A percentile compares a stretch with the other conserved stretches of the same genome.
phyloP scores from a whole-genome alignment of 768 basidiomycete genomes.

The Pleurotus platypus region DNA sequence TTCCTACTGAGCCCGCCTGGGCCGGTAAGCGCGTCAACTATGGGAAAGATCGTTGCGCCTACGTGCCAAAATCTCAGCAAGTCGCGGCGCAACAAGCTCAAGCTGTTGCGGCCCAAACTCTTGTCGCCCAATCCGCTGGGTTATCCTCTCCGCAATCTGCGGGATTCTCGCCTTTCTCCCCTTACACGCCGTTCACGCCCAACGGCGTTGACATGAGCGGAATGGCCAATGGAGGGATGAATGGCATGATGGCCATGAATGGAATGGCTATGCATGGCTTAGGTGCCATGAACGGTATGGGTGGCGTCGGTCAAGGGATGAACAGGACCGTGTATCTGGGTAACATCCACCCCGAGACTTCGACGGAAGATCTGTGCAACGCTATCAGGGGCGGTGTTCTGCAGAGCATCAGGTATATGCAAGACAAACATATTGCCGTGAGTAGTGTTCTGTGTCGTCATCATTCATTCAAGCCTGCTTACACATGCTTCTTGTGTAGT shows the following conservation, averaged over 20 bases:
- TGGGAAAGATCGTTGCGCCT: slow-evolving; percentile 97
- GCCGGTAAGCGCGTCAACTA: slow-evolving; percentile 96
- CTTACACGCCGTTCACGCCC: slow-evolving; percentile 52
- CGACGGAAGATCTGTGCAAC: slow-evolving; percentile 93
- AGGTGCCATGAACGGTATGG: slow-evolving; percentile 20
- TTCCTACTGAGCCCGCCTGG: slow-evolving; percentile 92
- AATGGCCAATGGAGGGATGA: slow-evolving; percentile 22
- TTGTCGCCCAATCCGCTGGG: slow-evolving; percentile 52
- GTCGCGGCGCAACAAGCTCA: slow-evolving; percentile 85
- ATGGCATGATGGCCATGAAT: too few species aligned
- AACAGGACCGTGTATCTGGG: slow-evolving; percentile 96
- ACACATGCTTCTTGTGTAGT: slow-evolving; percentile 43
- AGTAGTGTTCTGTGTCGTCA: slow-evolving; percentile 24
- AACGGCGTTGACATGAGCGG: slow-evolving; percentile 38
- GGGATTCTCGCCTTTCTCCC: slow-evolving; percentile 42
- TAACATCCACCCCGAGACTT: slow-evolving; percentile 95
- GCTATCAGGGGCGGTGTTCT: slow-evolving; percentile 95
- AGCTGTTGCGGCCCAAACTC: slow-evolving; percentile 77
- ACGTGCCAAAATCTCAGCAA: slow-evolving; percentile 94
- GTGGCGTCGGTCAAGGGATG: slow-evolving; percentile 42
- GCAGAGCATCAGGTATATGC: slow-evolving; percentile 93
- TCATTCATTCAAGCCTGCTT: background rate
- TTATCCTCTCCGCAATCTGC: slow-evolving; percentile 21
- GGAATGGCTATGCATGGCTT: slow-evolving; percentile 10
- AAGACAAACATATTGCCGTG: slow-evolving; percentile 96